Evolutionary conservation across 306 rosid species (phyloP).

Genomic region (Lathyrus tuberosus): DNA sequence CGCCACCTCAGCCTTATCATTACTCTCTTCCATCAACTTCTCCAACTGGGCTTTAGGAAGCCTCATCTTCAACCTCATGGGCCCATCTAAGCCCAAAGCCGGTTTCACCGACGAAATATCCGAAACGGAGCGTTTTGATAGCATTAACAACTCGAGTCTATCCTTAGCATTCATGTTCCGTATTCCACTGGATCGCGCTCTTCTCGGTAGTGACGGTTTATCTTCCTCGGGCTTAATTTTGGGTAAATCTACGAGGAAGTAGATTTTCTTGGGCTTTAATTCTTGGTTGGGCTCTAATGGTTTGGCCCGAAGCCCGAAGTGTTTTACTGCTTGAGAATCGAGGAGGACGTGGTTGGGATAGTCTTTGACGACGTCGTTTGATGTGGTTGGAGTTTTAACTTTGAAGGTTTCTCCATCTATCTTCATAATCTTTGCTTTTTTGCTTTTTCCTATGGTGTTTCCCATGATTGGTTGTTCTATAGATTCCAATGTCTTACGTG

Average conservation of each 20-base stretch:
- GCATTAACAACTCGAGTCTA: constrained; percentile 74
- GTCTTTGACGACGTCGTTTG: constrained; percentile 60
- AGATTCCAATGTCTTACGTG: not conserved
- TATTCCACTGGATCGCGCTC: constrained; percentile 65
- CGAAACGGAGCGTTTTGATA: constrained; percentile 68
- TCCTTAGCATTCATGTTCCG: constrained; percentile 62
- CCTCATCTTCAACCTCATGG: constrained; percentile 64
- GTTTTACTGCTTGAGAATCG: constrained; percentile 66
- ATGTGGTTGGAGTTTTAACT: constrained; percentile 57
- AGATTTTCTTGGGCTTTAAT: constrained; percentile 59
- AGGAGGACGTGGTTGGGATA: constrained; percentile 63
- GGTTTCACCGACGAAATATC: constrained; percentile 45
- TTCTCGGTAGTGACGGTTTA: constrained; percentile 31
- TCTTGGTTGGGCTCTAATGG: constrained; percentile 66
- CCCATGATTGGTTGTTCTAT: constrained; percentile 56
- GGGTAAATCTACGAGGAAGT: constrained; percentile 68
- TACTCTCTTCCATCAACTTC: constrained; percentile 63
- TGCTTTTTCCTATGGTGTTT: constrained; percentile 61
- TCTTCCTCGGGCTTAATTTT: constrained; percentile 32
- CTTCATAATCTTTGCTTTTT: constrained; percentile 76
- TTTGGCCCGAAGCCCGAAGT: constrained; percentile 69
- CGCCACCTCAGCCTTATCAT: constrained; percentile 55
- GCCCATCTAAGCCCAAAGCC: constrained; percentile 33
- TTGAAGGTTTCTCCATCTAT: constrained; percentile 77
- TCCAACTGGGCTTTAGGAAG: constrained; percentile 68